Evolutionary conservation across 495 filamentous ascomycete genomes (phyloP).

Genomic region (Neurospora sp.): DNA sequence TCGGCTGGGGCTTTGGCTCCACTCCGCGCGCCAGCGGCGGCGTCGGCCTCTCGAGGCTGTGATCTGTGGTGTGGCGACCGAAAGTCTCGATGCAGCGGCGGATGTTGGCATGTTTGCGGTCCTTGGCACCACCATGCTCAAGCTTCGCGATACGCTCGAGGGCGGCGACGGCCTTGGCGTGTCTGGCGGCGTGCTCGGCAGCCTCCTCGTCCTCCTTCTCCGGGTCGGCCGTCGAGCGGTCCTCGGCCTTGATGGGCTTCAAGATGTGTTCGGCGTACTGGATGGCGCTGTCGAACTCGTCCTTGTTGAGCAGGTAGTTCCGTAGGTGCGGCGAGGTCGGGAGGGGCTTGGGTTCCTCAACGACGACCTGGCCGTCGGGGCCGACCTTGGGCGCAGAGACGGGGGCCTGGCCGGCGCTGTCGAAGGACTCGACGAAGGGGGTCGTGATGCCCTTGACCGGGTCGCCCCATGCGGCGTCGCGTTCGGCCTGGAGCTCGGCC

Average conservation of each 20-base stretch:
- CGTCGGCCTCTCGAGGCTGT: conserved; percentile 38
- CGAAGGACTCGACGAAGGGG: conserved; percentile 75
- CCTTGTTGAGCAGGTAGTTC: conserved; percentile 62
- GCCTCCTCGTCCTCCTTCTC: conserved; percentile 29
- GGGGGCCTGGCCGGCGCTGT: conserved; percentile 40
- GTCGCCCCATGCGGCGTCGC: conserved; percentile 55
- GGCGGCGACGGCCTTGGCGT: conserved; percentile 51
- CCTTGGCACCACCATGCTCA: conserved; percentile 62
- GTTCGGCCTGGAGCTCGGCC: conserved; percentile 50
- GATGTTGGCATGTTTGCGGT: conserved; percentile 68
- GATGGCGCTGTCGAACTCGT: conserved; percentile 55
- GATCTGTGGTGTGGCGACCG: conserved; percentile 85
- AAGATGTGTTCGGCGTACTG: conserved; percentile 54
- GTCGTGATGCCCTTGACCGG: conserved; percentile 70
- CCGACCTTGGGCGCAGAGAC: conserved; percentile 25
- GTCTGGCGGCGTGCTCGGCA: conserved; percentile 29
- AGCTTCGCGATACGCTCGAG: conserved; percentile 68
- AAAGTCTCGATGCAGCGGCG: conserved; percentile 78
- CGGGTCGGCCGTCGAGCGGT: conserved; percentile 33
- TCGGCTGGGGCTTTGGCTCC: conserved; percentile 40
- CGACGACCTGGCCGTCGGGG: conserved; percentile 20
- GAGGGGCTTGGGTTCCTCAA: conserved; percentile 23
- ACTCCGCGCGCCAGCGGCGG: conserved; percentile 33
- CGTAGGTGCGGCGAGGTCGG: conserved; percentile 43
- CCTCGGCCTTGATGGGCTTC: conserved; percentile 36